Evolutionary conservation across 768 basidiomycete species (phyloP).

Genomic region (Chiua virens): DNA sequence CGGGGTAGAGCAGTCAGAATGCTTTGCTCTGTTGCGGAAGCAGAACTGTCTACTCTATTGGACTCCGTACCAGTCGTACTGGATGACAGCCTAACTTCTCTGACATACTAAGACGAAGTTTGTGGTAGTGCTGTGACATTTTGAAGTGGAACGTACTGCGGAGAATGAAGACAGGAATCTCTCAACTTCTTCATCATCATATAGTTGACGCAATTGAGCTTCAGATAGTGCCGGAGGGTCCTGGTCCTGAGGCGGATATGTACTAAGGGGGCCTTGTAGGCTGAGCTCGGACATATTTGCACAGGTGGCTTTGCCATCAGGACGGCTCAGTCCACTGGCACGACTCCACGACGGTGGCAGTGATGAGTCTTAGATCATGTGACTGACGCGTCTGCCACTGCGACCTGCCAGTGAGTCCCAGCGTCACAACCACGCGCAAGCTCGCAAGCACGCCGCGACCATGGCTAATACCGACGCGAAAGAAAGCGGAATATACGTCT

Average conservation of each 20-base stretch:
- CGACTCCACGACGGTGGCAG: too few relatives aligned
- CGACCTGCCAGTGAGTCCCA: too few relatives aligned
- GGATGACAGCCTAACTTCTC: constrained; percentile 48
- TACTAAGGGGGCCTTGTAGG: neutral
- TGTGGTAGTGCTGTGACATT: neutral
- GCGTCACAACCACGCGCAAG: constrained; percentile 4
- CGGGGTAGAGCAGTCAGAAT: neutral
- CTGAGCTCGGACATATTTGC: constrained; percentile 10
- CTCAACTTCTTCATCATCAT: constrained; percentile 64
- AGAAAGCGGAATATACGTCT: constrained; percentile 55
- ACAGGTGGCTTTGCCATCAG: too few relatives aligned
- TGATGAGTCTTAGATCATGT: constrained; percentile 22
- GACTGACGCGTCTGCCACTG: constrained; percentile 30
- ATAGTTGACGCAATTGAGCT: constrained; percentile 53
- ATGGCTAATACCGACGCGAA: constrained; percentile 13
- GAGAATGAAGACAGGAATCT: constrained; percentile 63
- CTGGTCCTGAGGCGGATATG: neutral
- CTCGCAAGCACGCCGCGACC: neutral
- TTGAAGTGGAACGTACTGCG: constrained; percentile 40
- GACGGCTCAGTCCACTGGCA: too few relatives aligned
- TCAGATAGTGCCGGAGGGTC: constrained; percentile 43
- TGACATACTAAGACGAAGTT: constrained; percentile 49
- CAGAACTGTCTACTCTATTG: neutral
- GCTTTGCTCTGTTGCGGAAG: neutral
- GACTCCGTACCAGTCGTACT: constrained; percentile 24